These are phyloP conservation scores for Phaffia tasmanica DNA, from an alignment of 768 basidiomycete species.

Conservation along the genomic window DNA sequence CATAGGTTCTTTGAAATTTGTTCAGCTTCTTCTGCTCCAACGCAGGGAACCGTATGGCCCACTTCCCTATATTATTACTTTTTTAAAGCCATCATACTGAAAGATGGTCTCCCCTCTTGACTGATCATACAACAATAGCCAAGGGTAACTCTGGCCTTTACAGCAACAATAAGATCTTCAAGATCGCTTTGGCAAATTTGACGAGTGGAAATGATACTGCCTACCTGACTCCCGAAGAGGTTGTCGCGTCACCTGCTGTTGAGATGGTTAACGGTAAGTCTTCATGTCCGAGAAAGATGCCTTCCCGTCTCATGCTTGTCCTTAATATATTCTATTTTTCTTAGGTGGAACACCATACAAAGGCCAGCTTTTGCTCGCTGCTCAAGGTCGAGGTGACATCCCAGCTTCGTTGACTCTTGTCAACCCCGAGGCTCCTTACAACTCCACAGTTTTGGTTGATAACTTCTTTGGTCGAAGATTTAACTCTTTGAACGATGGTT, in stretches of 20 bases:
- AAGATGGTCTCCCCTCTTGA: too few species aligned
- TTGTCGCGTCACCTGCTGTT: neutral
- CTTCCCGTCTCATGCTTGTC: neutral
- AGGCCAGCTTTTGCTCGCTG: constrained; percentile 51
- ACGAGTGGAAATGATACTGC: neutral
- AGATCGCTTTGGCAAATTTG: neutral
- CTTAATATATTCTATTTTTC: neutral
- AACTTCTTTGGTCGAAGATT: constrained; percentile 72
- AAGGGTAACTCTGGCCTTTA: constrained; percentile 8
- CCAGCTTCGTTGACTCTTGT: constrained; percentile 57
- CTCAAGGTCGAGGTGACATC: constrained; percentile 53
- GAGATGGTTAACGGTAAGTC: neutral
- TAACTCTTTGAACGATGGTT: constrained; percentile 65
- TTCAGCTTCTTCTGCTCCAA: neutral
- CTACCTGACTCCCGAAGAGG: neutral
- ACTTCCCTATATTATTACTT: neutral
- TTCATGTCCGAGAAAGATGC: neutral
- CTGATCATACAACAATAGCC: too few species aligned
- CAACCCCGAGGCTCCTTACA: constrained; percentile 54
- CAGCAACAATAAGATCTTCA: constrained; percentile 20
- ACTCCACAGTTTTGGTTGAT: constrained; percentile 58
- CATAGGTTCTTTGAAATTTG: neutral
- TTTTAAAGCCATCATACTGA: neutral
- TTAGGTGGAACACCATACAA: constrained; percentile 45
- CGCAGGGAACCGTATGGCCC: neutral